Conservation (phyloP, 306 rosid species). For the Parietaria judaica region DNA sequence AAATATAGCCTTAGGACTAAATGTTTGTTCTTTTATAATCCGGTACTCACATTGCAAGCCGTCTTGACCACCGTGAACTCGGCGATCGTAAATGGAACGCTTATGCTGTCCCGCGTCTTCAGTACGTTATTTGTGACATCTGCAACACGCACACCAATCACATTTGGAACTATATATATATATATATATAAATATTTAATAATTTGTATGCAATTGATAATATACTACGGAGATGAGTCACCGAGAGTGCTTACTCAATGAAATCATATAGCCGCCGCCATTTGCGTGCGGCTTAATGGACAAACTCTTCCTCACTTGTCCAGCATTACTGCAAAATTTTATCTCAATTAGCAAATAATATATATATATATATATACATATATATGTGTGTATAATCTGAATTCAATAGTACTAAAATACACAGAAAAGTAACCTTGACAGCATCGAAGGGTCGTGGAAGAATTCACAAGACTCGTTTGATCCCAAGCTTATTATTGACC, state of each 20-base stretch:
- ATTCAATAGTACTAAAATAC: background rate
- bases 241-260: conserved; percentile 56
- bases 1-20: too few relatives aligned
- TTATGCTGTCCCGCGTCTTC: conserved; percentile 47
- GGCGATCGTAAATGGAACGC: conserved; percentile 70
- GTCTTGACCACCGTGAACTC: conserved; percentile 85
- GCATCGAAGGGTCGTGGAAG: conserved; percentile 87
- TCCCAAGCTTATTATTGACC: conserved; percentile 76
- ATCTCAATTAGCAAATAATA: too few relatives aligned
- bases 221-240: background rate
- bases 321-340: conserved; percentile 62
- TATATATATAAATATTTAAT: too few relatives aligned
- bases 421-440: conserved; percentile 47
- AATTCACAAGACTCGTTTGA: conserved; percentile 79
- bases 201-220: too few relatives aligned
- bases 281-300: conserved; percentile 63
- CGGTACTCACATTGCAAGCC: conserved; percentile 73
- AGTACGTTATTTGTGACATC: conserved; percentile 59
- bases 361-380: too few relatives aligned
- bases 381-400: too few relatives aligned
- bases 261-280: conserved; percentile 63
- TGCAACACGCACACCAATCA: conserved; percentile 22
- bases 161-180: too few relatives aligned
- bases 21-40: background rate
- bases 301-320: conserved; percentile 88